Base-by-base conservation (phyloP, 176 grass and related monocot species). In the Saccharum officinarum region DNA sequence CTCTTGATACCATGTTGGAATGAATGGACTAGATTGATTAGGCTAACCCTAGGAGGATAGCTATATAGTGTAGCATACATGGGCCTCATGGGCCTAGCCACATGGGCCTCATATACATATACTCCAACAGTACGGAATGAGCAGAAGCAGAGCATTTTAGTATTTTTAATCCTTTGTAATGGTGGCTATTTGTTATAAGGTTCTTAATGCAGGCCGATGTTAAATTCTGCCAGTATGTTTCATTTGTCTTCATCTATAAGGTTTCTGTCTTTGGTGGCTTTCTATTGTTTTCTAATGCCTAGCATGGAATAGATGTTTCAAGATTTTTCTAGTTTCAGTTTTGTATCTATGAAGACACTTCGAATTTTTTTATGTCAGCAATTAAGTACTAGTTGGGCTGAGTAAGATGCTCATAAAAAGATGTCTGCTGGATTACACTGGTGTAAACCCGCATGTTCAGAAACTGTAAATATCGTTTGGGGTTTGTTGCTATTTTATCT, bases 241-340 rank as follows among this genome's bases (percentile, higher is more conserved):
- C 22, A 60, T 60, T 79, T 59, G 57, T 80, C 13, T 76, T 87
- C 30, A 59, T 41, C 37, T 45, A 64, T 79, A 44, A 54, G 17
- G 6, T 75, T 75, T 16, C 20, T 66, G 8, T 44, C 69, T 75
- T 67, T 38, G 25, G 36, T 34, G 36, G 14, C 14, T 61, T 75
- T 74, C 50, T 63, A 5, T 34, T 37, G 20, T 14, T 61, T 75
- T 74, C 50, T 63, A 12, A 34, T 39, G n/a, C 28, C 50, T 77
- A 74, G 15, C 2, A 60, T 69, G 30, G 38, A 80, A 69, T 69
- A 30, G 38, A 69, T 49, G 41, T 76, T 17, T 63, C 10, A 80
- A 67, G 14, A 49, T 31, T 30, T n/a, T 18, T 31, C n/a, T 80
- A 79, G 25, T 49, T 72, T 31, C 11, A 25, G 54, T 77, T 66